A percentile compares a stretch with the other conserved stretches of the same genome.
Evolutionary conservation across 1,284 basidiomycete genomes (phyloP).

Genomic region (Stereum hirsutum): DNA sequence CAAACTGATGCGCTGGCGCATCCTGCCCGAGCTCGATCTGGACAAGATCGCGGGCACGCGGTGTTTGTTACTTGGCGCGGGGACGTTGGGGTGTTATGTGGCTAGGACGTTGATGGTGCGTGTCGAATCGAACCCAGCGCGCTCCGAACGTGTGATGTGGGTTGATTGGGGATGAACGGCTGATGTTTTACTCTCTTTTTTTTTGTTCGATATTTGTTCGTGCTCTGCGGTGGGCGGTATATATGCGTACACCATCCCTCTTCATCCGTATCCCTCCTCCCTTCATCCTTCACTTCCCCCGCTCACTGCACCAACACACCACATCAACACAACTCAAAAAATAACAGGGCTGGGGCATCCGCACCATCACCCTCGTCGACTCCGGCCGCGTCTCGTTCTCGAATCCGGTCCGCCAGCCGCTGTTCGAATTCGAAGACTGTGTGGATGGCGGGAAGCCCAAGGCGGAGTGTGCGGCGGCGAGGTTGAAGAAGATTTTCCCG

Average conservation of each 20-base stretch:
- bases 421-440: conserved; percentile 94
- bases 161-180: no score
- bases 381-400: conserved; percentile 90
- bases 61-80: conserved; percentile 88
- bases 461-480: conserved; percentile 85
- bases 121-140: no score
- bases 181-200: not conserved
- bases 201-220: not conserved
- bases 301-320: no score
- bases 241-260: not conserved
- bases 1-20: conserved; percentile 97
- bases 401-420: conserved; percentile 93
- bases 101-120: conserved; percentile 80
- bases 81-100: conserved; percentile 96
- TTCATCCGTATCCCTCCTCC: not conserved
- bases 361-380: conserved; percentile 90
- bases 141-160: no score
- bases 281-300: not conserved
- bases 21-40: conserved; percentile 83
- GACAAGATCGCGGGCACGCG: conserved; percentile 77
- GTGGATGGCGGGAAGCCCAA: conserved; percentile 91
- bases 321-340: not conserved
- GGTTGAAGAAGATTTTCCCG: conserved; percentile 84
- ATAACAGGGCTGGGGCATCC: conserved; percentile 87
- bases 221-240: not conserved